phyloP scores from a whole-genome alignment of 2,329 filamentous ascomycete species.

The Drechslerella coelobrocha region DNA sequence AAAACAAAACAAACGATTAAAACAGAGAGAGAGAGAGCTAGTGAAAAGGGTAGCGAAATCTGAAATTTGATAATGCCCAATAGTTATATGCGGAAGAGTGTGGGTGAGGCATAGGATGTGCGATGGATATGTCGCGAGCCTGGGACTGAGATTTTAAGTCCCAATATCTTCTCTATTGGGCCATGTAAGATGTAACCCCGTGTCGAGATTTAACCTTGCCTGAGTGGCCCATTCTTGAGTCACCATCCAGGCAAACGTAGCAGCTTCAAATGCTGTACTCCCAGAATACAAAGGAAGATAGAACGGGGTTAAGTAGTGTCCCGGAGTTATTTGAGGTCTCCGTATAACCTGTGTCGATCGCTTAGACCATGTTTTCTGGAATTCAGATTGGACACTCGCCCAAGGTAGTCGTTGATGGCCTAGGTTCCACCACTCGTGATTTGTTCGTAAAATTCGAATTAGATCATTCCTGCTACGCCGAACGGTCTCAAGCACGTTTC shows the following conservation, averaged over 20 bases:
- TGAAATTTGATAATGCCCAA: too few species aligned
- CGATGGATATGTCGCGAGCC: neutral
- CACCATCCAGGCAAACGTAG: slow-evolving; percentile 47
- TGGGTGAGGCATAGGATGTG: too few species aligned
- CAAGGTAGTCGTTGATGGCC: slow-evolving; percentile 44
- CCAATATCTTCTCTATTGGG: slow-evolving; percentile 31
- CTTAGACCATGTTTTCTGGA: slow-evolving; percentile 40
- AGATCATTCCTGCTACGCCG: slow-evolving; percentile 37
- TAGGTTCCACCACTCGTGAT: slow-evolving; percentile 49
- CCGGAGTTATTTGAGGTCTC: slow-evolving; percentile 18
- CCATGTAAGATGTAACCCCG: slow-evolving; percentile 38
- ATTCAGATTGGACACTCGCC: slow-evolving; percentile 24
- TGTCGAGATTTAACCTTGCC: slow-evolving; percentile 24
- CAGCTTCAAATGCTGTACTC: slow-evolving; percentile 45
- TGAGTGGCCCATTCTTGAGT: slow-evolving; percentile 43
- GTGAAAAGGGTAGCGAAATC: too few species aligned
- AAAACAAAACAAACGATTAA: too few species aligned
- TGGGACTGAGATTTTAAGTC: neutral
- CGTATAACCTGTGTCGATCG: slow-evolving; percentile 22
- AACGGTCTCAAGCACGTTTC: slow-evolving; percentile 32
- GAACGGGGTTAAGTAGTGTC: slow-evolving; percentile 43
- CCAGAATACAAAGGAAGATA: slow-evolving; percentile 49
- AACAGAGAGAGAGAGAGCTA: too few species aligned
- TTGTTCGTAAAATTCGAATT: slow-evolving; percentile 34
- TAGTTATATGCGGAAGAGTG: too few species aligned